phyloP scores from a whole-genome alignment of 768 basidiomycete species.

The Hygrocybe coccinea region DNA sequence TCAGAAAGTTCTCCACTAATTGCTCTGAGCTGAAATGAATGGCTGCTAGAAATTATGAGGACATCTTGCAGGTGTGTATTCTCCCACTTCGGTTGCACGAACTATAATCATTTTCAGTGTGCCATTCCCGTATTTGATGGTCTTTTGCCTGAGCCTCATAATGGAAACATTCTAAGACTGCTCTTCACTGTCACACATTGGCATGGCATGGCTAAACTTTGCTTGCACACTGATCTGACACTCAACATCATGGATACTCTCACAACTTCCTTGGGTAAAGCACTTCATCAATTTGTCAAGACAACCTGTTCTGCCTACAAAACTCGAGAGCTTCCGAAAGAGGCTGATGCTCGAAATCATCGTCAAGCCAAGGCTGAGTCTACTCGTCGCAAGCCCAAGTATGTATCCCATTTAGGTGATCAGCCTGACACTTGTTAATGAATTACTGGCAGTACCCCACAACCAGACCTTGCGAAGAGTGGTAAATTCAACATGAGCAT shows the following conservation, averaged over 20 bases:
- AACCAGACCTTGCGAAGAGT: background rate
- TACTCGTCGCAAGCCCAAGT: slow-evolving; percentile 12
- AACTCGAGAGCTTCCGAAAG: slow-evolving; percentile 5
- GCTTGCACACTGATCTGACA: slow-evolving; percentile 4
- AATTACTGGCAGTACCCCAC: background rate
- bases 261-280: background rate
- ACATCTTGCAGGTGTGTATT: slow-evolving; percentile 17
- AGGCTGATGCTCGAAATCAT: background rate
- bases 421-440: background rate
- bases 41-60: slow-evolving; percentile 22
- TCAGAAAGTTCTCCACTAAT: slow-evolving; percentile 18
- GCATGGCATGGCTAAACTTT: slow-evolving; percentile 8
- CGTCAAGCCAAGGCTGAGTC: slow-evolving; percentile 1
- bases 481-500: background rate
- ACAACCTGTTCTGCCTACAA: slow-evolving; percentile 3
- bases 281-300: slow-evolving; percentile 1
- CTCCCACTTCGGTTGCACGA: background rate
- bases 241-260: background rate
- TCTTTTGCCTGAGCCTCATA: slow-evolving; percentile 4
- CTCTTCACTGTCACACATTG: slow-evolving; percentile 4
- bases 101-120: slow-evolving; percentile 1
- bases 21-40: slow-evolving; percentile 21
- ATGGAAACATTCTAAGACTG: background rate
- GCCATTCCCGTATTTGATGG: slow-evolving; percentile 8
- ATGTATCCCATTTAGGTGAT: background rate